Percentiles rank a stretch among this genome's conserved stretches.
These are phyloP conservation scores for Aspergillus asperescens DNA, from an alignment of 495 filamentous ascomycete genomes.

Conservation along the genomic window DNA sequence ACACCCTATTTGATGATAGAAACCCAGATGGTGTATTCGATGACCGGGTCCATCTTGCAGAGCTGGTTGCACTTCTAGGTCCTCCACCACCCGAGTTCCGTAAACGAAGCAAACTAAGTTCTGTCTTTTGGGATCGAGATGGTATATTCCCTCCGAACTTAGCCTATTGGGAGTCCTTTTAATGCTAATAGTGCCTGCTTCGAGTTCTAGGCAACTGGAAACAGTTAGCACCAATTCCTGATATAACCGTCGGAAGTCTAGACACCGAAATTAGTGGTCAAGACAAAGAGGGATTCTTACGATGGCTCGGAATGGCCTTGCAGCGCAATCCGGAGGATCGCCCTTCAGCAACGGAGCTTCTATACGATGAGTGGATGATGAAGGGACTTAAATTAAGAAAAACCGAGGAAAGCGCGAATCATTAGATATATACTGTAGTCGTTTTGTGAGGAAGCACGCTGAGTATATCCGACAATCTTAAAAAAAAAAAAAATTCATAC, in stretches of 20 bases:
- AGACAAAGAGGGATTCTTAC: conserved; percentile 35
- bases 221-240: conserved; percentile 16
- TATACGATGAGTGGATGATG: conserved; percentile 39
- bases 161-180: no score
- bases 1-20: no score
- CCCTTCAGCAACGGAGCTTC: conserved; percentile 34
- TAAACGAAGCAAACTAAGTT: conserved; percentile 17
- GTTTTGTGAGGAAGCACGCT: no score
- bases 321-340: conserved; percentile 41
- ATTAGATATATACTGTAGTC: no score
- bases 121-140: conserved; percentile 19
- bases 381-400: no score
- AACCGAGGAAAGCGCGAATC: no score
- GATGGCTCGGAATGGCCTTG: conserved; percentile 36
- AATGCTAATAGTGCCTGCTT: no score
- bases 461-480: no score
- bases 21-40: conserved; percentile 22
- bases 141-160: no score
- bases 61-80: conserved; percentile 39
- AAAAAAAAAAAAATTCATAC: no score
- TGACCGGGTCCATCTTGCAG: conserved; percentile 31
- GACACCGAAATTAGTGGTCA: conserved; percentile 19
- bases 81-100: conserved; percentile 33
- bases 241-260: conserved; percentile 15
- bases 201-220: conserved; percentile 21